Base-by-base conservation (phyloP, 139 green algal species). In the Parachlorella kessleri region DNA sequence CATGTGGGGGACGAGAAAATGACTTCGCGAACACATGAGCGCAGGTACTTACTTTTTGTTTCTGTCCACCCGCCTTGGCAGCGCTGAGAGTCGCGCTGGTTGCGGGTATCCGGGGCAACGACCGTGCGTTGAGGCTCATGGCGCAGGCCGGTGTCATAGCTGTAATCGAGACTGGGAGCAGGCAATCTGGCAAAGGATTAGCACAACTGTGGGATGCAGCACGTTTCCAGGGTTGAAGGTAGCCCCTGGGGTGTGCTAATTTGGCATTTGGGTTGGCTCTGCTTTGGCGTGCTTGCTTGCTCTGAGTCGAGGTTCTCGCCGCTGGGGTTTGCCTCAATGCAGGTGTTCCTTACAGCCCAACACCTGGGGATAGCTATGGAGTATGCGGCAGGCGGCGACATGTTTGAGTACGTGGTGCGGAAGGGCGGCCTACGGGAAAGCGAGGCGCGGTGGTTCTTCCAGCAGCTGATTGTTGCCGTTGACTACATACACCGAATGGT, bases 371-470 rank as follows among this genome's bases (percentile, higher is more conserved):
- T 99, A 69, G 93, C 90, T 9, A 98, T 99, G 96, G 96, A 99
- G 89, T 98, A 92, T 84, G 94, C 91, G 2, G 84, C 91, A 0
- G 94, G 96, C 0, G 96, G 96, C 3, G 96, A 98, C 79, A 96
- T 98, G 88, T 98, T 98, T 84, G 92, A 98, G 88, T 94, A 96
- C 63, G 94, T 98, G n/a, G 94, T 97, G 72, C 88, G 91, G 4
- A 94, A 94, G 26, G 92, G 93, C 40, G 89, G 94, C 8, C 92
- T 99, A 35, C 92, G 91, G 36, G 97, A 99, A 86, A 92, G 92
- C 21, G 96, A 98, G 77, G 95, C 95, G 28, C 89, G 97, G 10
- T 99, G 94, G 93, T 99, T 99, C 85, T 99, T 99, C 83, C 96
- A 99, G 89, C 96, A 99, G 90, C 89, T 99, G 5, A 94, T 99